Evolutionary conservation across 805 yeast species (phyloP).

Genomic region (Blastobotrys robertii): DNA sequence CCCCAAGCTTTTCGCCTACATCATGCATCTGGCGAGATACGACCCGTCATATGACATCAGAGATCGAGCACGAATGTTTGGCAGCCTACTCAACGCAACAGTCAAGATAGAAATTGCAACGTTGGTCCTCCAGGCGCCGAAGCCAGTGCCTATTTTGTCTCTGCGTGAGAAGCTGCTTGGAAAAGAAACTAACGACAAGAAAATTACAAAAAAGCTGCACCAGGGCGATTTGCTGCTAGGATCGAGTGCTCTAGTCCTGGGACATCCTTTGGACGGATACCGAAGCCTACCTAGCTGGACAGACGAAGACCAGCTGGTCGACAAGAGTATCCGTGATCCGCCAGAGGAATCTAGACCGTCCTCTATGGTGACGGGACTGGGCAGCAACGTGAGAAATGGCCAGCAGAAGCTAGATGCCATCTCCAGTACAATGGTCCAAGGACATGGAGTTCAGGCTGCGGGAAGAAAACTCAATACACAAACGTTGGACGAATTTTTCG

Average conservation of each 20-base stretch:
- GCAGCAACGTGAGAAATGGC: neutral
- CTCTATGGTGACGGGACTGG: neutral
- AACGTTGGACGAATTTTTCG: slow-evolving; percentile 81
- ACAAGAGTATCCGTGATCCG: slow-evolving; percentile 29
- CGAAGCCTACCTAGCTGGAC: slow-evolving; percentile 39
- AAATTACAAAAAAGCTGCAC: neutral
- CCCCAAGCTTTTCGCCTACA: slow-evolving; percentile 48
- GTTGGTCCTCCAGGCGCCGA: slow-evolving; percentile 66
- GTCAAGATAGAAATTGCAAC: slow-evolving; percentile 53
- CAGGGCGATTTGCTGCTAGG: slow-evolving; percentile 22
- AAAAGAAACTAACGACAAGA: neutral
- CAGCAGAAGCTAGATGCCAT: neutral
- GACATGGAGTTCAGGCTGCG: slow-evolving; percentile 9
- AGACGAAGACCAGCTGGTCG: slow-evolving; percentile 20
- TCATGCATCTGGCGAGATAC: slow-evolving; percentile 55
- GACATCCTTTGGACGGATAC: slow-evolving; percentile 25
- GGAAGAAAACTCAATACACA: slow-evolving; percentile 47
- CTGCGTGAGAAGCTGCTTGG: slow-evolving; percentile 10
- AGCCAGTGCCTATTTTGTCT: slow-evolving; percentile 43
- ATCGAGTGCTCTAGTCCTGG: slow-evolving; percentile 23
- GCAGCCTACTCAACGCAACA: slow-evolving; percentile 46
- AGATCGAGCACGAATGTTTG: slow-evolving; percentile 71
- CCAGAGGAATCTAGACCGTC: neutral
- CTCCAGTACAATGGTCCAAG: neutral
- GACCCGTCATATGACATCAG: slow-evolving; percentile 71